Percentiles rank a stretch among this genome's conserved stretches.
These are phyloP conservation scores for Phytophthora podocarpi DNA, from an alignment of 352 stramenopile species.

Conservation along the genomic window DNA sequence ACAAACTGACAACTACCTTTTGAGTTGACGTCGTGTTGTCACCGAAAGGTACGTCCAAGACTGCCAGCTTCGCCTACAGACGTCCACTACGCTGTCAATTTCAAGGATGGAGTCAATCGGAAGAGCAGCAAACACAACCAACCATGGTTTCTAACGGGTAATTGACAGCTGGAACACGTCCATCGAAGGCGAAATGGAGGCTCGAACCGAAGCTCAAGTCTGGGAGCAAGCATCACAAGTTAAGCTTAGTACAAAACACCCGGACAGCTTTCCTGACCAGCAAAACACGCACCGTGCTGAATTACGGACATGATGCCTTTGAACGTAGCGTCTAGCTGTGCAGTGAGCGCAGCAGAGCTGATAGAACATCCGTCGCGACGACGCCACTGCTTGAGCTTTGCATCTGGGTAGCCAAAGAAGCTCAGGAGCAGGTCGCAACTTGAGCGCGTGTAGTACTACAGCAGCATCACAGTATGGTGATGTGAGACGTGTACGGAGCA, in stretches of 20 bases:
- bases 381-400: slow-evolving; percentile 40
- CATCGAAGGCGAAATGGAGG: slow-evolving; percentile 56
- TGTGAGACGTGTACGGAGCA: too few relatives aligned
- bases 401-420: slow-evolving; percentile 52
- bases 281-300: slow-evolving; percentile 18
- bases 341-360: slow-evolving; percentile 8
- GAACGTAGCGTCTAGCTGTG: slow-evolving; percentile 38
- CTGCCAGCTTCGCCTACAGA: slow-evolving; percentile 27
- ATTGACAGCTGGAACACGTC: slow-evolving; percentile 42
- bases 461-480: not conserved
- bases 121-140: not conserved
- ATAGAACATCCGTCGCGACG: slow-evolving; percentile 18
- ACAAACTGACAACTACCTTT: slow-evolving; percentile 1
- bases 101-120: not conserved
- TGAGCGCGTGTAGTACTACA: slow-evolving; percentile 54
- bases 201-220: slow-evolving; percentile 46
- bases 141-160: slow-evolving; percentile 60
- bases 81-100: not conserved
- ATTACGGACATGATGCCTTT: slow-evolving; percentile 29
- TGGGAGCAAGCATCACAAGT: slow-evolving; percentile 15
- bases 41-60: slow-evolving; percentile 17
- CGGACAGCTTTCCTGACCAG: too few relatives aligned
- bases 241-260: not conserved
- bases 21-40: slow-evolving; percentile 1
- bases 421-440: slow-evolving; percentile 61